Evolutionary conservation across 495 filamentous ascomycete genomes (phyloP).

Genomic region (Tuber magnatum): DNA sequence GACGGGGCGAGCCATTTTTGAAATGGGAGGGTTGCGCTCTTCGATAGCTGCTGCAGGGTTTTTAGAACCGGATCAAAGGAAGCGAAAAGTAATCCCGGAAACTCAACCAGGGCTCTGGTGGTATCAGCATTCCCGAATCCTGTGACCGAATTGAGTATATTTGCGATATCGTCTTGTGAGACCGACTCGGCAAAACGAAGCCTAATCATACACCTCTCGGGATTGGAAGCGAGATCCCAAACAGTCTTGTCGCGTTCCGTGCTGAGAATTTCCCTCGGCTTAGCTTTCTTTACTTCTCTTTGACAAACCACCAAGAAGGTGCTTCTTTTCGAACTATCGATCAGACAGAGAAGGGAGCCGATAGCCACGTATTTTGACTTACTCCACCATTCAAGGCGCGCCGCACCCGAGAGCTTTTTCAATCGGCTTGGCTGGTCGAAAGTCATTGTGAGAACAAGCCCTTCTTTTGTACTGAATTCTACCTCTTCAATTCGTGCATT

Average conservation of each 20-base stretch:
- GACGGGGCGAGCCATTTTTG: constrained; percentile 51
- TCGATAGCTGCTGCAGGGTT: constrained; percentile 57
- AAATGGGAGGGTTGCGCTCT: constrained; percentile 52
- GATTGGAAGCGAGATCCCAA: constrained; percentile 34
- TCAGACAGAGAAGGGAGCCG: constrained; percentile 55
- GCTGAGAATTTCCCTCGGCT: neutral
- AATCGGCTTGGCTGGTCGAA: constrained; percentile 52
- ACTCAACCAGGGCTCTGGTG: constrained; percentile 53
- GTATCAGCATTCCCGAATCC: neutral
- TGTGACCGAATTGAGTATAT: constrained; percentile 11
- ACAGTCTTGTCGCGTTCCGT: constrained; percentile 16
- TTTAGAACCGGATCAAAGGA: constrained; percentile 61
- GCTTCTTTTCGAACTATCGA: constrained; percentile 45
- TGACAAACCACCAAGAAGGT: constrained; percentile 54
- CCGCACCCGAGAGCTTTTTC: constrained; percentile 38
- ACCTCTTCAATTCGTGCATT: constrained; percentile 42
- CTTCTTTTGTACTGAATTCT: constrained; percentile 47
- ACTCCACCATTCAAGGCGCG: constrained; percentile 54
- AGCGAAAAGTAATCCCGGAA: constrained; percentile 60
- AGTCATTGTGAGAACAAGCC: constrained; percentile 50
- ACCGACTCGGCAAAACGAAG: constrained; percentile 28
- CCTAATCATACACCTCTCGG: constrained; percentile 38
- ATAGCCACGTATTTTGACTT: constrained; percentile 51
- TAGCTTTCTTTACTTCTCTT: constrained; percentile 13
- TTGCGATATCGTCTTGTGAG: constrained; percentile 19